Evolutionary conservation across 2,329 filamentous ascomycete species (phyloP).

Genomic region (Colletotrichum sp.): DNA sequence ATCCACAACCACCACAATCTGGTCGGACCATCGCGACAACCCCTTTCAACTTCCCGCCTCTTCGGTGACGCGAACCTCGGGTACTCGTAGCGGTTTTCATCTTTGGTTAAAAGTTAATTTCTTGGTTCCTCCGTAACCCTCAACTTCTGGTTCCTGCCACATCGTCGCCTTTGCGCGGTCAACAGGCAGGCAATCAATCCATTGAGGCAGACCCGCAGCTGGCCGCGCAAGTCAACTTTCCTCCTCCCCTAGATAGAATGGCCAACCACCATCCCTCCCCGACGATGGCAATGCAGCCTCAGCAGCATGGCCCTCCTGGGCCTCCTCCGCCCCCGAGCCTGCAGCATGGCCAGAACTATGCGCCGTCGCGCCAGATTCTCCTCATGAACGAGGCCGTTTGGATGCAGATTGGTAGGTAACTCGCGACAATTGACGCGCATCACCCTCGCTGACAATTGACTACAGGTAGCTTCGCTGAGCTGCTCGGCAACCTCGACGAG

Average conservation of each 20-base stretch:
- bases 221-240: slow-evolving; percentile 4
- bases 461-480: slow-evolving; percentile 82
- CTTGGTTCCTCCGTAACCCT: background rate
- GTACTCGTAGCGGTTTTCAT: background rate
- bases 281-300: slow-evolving; percentile 74
- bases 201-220: slow-evolving; percentile 21
- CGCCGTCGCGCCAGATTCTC: slow-evolving; percentile 76
- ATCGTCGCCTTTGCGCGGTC: slow-evolving; percentile 17
- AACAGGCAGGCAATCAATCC: slow-evolving; percentile 20
- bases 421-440: background rate
- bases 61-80: background rate
- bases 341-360: slow-evolving; percentile 59
- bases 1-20: slow-evolving; percentile 22
- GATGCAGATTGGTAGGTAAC: slow-evolving; percentile 84
- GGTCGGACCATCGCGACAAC: slow-evolving; percentile 9
- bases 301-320: slow-evolving; percentile 70
- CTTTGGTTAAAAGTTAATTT: background rate
- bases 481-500: slow-evolving; percentile 87
- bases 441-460: slow-evolving; percentile 30
- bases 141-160: background rate
- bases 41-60: background rate
- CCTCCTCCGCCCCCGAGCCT: slow-evolving; percentile 62
- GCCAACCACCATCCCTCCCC: slow-evolving; percentile 83
- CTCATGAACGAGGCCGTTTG: slow-evolving; percentile 87
- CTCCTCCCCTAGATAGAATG: slow-evolving; percentile 51